A percentile compares a stretch with the other conserved stretches of the same genome.
phyloP scores from a whole-genome alignment of 2,329 filamentous ascomycete species.

The Dothidotthia symphoricarpi region DNA sequence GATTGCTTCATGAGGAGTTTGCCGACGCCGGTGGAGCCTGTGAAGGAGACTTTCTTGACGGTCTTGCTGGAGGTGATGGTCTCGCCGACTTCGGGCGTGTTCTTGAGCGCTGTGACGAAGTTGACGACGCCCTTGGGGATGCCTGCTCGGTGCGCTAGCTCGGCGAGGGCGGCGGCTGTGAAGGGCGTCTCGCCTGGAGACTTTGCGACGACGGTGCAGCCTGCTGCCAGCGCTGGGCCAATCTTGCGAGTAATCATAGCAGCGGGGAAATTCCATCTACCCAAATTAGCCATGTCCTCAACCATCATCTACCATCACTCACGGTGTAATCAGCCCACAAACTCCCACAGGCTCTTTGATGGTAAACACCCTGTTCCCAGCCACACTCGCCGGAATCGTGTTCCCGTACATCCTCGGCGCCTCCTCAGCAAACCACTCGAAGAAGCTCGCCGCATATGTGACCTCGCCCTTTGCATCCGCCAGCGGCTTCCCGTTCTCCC shows the following conservation, averaged over 20 bases:
- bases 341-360: constrained; percentile 83
- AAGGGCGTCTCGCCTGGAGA: constrained; percentile 90
- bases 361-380: constrained; percentile 73
- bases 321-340: constrained; percentile 76
- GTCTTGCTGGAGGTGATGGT: constrained; percentile 71
- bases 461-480: constrained; percentile 50
- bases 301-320: too few relatives aligned
- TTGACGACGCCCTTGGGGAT: constrained; percentile 91
- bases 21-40: constrained; percentile 67
- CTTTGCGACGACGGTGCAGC: constrained; percentile 91
- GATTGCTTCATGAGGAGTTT: constrained; percentile 88
- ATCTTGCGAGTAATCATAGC: constrained; percentile 54
- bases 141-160: constrained; percentile 81
- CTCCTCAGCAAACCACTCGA: constrained; percentile 45
- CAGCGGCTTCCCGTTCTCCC: constrained; percentile 85
- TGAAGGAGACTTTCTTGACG: constrained; percentile 91
- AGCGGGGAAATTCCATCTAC: constrained; percentile 79
- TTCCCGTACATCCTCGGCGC: constrained; percentile 56
- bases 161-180: constrained; percentile 81
- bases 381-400: constrained; percentile 67
- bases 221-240: constrained; percentile 76
- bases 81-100: constrained; percentile 77
- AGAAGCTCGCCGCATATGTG: constrained; percentile 42
- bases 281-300: too few relatives aligned
- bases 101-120: constrained; percentile 74